Evolutionary conservation across 1,139 yeast genomes (phyloP), one percentile per base, ranked within the genome.

Genomic region (Blastobotrys ciferrii): DNA sequence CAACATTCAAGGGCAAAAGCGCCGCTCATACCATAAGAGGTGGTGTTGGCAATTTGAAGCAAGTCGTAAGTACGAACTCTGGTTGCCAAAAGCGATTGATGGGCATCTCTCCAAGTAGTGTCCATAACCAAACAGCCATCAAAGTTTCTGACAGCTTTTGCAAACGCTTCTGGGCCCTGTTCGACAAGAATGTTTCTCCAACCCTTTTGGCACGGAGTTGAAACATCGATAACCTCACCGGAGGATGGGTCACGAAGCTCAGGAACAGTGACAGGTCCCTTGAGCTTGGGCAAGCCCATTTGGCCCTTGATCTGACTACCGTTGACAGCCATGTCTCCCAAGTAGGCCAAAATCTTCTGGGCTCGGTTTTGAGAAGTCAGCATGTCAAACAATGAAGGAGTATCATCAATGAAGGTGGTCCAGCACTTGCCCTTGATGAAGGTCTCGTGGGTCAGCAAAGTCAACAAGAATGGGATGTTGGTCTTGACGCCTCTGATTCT

Each of bases 71-170:
- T 94, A 73, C 99, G 84, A 35, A 92, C 95, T 72, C 98, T 85
- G 39, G 98, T 94, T 6, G 99, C 99, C 62, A 92, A 77, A 60
- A 92, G 74, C n/a, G 98, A 89, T 76, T 92, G 99, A 72, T 94
- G 98, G 35, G 98, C 98, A 71, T 92, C 99, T 81, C 99, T 87
- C 99, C 99, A 92, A 13, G 99, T 92, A 48, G 99, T 92, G 69
- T 92, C 99, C 86, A 94, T 94, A 61, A 92, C 73, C 68, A 92
- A 76, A 57, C 95, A 84, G 62, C 98, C 98, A 49, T 87, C 75
- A 71, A 82, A 84, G 25, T 73, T 69, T 69, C 98, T 82, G 53
- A 94, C 95, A 63, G 87, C 84, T 70, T 82, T 77, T 58, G 97
- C 96, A 67, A 92, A 92, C 19, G 74, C 86, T 47, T 78, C 94